Evolutionary conservation across 345 rosid species (phyloP).

Genomic region (Hypericum perforatum): DNA sequence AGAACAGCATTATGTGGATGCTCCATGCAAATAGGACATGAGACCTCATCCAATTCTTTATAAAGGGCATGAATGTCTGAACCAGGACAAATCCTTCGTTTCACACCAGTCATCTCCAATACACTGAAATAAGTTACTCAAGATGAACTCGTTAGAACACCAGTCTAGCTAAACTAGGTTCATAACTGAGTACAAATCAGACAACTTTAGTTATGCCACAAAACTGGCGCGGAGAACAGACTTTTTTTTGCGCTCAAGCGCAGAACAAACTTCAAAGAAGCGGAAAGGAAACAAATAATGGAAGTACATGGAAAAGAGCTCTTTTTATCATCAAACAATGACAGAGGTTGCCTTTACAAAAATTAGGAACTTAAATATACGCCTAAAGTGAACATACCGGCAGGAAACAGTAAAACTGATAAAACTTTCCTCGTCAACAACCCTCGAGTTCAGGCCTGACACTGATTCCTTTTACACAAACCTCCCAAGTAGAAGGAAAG

Average conservation of each 20-base stretch:
- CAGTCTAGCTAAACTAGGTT: slow-evolving; percentile 10
- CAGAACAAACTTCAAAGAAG: not conserved
- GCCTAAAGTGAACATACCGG: no score
- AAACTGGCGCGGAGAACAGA: not conserved
- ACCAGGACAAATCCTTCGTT: not conserved
- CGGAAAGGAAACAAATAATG: no score
- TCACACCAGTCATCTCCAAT: slow-evolving; percentile 4
- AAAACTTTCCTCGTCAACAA: no score
- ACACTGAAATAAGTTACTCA: slow-evolving; percentile 2
- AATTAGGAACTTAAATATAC: no score
- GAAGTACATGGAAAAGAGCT: no score
- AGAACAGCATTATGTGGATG: slow-evolving; percentile 97
- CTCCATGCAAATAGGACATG: slow-evolving; percentile 96
- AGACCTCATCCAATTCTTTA: slow-evolving; percentile 79
- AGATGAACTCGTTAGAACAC: not conserved
- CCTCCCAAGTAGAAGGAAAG: no score
- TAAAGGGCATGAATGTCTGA: slow-evolving; percentile 12
- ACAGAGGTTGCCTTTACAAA: no score
- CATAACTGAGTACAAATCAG: slow-evolving; percentile 1
- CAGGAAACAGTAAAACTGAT: no score
- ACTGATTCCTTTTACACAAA: no score
- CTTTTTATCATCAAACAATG: no score
- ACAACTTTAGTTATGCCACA: slow-evolving; percentile 3
- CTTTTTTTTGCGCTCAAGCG: no score
- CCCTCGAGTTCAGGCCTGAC: no score